Evolutionary conservation across 1,139 yeast genomes (phyloP).

Genomic region (Schizosaccharomyces versatilis): DNA sequence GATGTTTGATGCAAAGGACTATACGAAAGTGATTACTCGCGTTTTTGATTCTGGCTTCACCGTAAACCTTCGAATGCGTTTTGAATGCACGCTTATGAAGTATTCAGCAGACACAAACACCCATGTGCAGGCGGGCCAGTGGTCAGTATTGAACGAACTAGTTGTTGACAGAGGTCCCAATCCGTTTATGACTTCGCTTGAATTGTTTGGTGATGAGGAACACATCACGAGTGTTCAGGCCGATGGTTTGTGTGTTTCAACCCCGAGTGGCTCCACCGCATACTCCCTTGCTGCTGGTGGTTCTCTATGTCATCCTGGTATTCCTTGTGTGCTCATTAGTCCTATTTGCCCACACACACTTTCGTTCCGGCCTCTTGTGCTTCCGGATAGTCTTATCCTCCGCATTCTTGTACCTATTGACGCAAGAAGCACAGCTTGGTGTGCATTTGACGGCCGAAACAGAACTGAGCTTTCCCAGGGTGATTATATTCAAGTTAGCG

Average conservation of each 20-base stretch:
- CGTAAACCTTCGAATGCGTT: constrained; percentile 51
- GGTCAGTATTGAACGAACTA: constrained; percentile 62
- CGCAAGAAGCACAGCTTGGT: constrained; percentile 56
- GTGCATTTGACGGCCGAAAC: constrained; percentile 59
- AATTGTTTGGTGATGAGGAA: constrained; percentile 53
- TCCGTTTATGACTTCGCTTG: constrained; percentile 56
- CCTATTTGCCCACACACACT: constrained; percentile 68
- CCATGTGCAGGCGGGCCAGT: constrained; percentile 18
- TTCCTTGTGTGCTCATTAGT: constrained; percentile 56
- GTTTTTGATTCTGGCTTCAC: constrained; percentile 41
- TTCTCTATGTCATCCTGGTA: constrained; percentile 65
- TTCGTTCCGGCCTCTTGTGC: constrained; percentile 58
- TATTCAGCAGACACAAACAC: constrained; percentile 17
- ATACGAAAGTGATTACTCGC: constrained; percentile 29
- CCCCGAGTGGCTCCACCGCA: constrained; percentile 86
- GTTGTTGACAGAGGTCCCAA: constrained; percentile 71
- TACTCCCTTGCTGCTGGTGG: constrained; percentile 78
- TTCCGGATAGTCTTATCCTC: constrained; percentile 49
- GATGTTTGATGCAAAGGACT: constrained; percentile 46
- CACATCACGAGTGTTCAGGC: constrained; percentile 67
- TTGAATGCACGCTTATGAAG: constrained; percentile 54
- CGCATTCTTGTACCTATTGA: constrained; percentile 46
- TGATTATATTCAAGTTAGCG: constrained; percentile 48
- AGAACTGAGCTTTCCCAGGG: constrained; percentile 46
- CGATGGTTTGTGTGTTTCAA: constrained; percentile 63